Conservation (phyloP, 2,329 filamentous ascomycete species). For the Penicillium sp. region DNA sequence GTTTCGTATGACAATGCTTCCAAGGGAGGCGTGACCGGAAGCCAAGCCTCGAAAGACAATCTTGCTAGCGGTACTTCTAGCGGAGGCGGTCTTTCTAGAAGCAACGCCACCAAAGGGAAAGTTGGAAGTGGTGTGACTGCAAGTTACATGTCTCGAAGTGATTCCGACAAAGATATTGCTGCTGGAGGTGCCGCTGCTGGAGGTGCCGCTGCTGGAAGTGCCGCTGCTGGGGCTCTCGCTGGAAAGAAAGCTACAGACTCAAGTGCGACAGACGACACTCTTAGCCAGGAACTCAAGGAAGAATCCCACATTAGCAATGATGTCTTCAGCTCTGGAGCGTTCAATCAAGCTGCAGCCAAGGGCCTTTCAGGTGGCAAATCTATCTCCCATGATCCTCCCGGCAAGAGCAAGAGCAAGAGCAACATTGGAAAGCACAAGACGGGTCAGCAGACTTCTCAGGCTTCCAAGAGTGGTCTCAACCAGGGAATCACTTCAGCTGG, state of each 20-base stretch:
- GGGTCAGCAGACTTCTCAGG: not conserved
- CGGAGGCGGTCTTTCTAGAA: not conserved
- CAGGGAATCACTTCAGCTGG: not conserved
- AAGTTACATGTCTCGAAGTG: not conserved
- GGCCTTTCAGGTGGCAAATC: not conserved
- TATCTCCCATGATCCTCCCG: not conserved
- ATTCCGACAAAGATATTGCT: not conserved
- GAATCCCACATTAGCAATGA: not conserved
- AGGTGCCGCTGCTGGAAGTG: not conserved
- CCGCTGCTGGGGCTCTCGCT: not conserved
- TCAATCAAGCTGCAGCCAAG: not conserved
- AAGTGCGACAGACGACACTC: not conserved
- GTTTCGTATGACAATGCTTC: too few relatives aligned
- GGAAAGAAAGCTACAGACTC: not conserved
- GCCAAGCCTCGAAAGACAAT: too few relatives aligned
- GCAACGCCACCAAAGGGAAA: conserved; percentile 4
- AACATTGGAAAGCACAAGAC: not conserved
- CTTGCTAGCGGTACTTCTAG: too few relatives aligned
- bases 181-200: not conserved
- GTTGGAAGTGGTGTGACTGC: not conserved
- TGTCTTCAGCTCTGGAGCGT: not conserved
- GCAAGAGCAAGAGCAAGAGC: not conserved
- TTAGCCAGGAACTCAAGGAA: not conserved
- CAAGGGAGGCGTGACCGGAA: too few relatives aligned
- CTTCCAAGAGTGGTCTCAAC: not conserved